phyloP scores from a whole-genome alignment of 352 stramenopile genomes.

The Elongisporangium undulatum region DNA sequence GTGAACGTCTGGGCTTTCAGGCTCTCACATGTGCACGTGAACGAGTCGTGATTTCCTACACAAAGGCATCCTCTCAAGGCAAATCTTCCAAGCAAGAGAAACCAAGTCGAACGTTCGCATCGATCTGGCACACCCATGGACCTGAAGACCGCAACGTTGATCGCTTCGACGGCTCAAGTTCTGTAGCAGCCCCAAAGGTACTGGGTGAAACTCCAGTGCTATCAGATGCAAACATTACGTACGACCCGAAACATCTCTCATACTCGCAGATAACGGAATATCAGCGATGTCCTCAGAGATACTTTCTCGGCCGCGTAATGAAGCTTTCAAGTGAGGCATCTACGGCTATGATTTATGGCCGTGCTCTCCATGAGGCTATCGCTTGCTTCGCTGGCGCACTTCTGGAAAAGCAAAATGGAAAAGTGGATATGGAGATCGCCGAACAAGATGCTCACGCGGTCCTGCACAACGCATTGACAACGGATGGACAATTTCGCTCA shows the following conservation, averaged over 20 bases:
- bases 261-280: constrained; percentile 84
- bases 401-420: constrained; percentile 5
- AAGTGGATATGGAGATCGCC: background rate
- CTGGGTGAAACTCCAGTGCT: background rate
- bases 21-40: constrained; percentile 19
- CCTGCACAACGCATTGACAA: constrained; percentile 9
- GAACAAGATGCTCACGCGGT: constrained; percentile 2
- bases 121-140: constrained; percentile 19
- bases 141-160: background rate
- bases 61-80: background rate
- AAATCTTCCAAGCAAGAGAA: constrained; percentile 17
- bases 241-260: constrained; percentile 61
- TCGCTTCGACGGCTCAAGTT: background rate
- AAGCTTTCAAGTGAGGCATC: constrained; percentile 43
- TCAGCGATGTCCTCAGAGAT: constrained; percentile 69
- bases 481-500: constrained; percentile 32
- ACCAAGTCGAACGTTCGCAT: constrained; percentile 31
- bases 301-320: constrained; percentile 69
- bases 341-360: constrained; percentile 69
- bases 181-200: background rate
- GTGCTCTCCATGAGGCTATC: constrained; percentile 65
- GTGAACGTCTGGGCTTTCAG: constrained; percentile 44
- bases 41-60: background rate
- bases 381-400: constrained; percentile 39
- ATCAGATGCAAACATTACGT: constrained; percentile 8